These are phyloP conservation scores for Pleurotus eryngii DNA, from an alignment of 768 basidiomycete species.

Conservation along the genomic window DNA sequence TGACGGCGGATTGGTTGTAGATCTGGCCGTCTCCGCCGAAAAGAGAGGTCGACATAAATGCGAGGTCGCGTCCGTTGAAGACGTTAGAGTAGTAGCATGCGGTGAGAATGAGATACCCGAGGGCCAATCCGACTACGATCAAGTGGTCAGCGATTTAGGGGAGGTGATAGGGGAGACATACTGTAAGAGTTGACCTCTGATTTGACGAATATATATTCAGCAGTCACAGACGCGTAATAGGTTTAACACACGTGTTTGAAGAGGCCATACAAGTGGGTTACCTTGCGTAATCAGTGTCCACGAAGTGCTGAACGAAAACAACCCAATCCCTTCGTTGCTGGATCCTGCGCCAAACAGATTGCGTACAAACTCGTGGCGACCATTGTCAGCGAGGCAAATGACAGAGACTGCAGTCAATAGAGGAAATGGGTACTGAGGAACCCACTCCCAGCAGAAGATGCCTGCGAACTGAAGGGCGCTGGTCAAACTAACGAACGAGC, in stretches of 20 bases:
- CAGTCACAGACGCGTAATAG: constrained; percentile 3
- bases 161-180: constrained; percentile 17
- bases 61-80: constrained; percentile 42
- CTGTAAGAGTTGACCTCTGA: constrained; percentile 39
- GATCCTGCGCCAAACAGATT: constrained; percentile 43
- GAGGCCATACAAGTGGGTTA: constrained; percentile 51
- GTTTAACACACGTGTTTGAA: constrained; percentile 43
- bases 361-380: constrained; percentile 38
- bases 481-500: neutral
- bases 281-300: constrained; percentile 58
- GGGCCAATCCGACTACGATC: constrained; percentile 41
- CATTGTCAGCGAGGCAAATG: constrained; percentile 46
- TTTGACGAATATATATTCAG: neutral
- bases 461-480: constrained; percentile 27
- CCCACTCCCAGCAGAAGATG: constrained; percentile 45
- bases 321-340: constrained; percentile 48
- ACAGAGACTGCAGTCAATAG: constrained; percentile 42
- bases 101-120: constrained; percentile 43
- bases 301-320: constrained; percentile 43
- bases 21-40: constrained; percentile 32
- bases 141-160: neutral
- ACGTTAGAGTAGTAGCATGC: constrained; percentile 39
- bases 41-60: constrained; percentile 46
- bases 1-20: constrained; percentile 41
- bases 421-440: constrained; percentile 22